Conservation (phyloP, 2,329 filamentous ascomycete species). For the Aotearoamyces nothofagi region DNA sequence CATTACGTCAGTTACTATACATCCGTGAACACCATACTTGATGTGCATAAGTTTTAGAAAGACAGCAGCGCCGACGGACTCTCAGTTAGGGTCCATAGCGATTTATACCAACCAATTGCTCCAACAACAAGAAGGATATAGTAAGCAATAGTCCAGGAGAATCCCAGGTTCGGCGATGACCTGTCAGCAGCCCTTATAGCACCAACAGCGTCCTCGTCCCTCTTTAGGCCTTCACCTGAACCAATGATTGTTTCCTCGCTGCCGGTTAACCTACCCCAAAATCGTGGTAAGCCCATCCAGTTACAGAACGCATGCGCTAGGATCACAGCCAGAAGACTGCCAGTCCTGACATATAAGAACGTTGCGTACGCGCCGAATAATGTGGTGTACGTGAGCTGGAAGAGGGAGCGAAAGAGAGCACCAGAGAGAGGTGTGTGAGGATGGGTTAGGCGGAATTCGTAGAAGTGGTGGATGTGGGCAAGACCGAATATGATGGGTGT, state of each 20-base stretch:
- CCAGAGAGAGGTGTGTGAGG: slow-evolving; percentile 48
- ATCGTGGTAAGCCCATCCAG: slow-evolving; percentile 70
- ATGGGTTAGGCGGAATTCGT: slow-evolving; percentile 77
- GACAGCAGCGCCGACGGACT: slow-evolving; percentile 33
- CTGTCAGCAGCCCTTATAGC: slow-evolving; percentile 11
- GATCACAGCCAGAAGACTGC: slow-evolving; percentile 62
- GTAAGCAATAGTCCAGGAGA: slow-evolving; percentile 61
- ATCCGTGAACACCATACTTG: no score
- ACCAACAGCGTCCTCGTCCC: slow-evolving; percentile 19
- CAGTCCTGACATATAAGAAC: slow-evolving; percentile 76
- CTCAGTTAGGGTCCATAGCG: slow-evolving; percentile 59
- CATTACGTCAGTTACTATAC: no score
- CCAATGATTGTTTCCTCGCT: slow-evolving; percentile 11
- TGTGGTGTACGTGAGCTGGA: slow-evolving; percentile 84
- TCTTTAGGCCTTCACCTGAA: slow-evolving; percentile 19
- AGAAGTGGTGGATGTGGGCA: slow-evolving; percentile 89
- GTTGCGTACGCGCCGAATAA: slow-evolving; percentile 88
- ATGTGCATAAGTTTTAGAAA: slow-evolving; percentile 13
- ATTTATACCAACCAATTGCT: slow-evolving; percentile 52
- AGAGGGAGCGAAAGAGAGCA: slow-evolving; percentile 54
- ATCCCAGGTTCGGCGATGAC: slow-evolving; percentile 22
- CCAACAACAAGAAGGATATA: slow-evolving; percentile 64
- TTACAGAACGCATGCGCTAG: slow-evolving; percentile 83
- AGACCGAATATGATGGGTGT: slow-evolving; percentile 85
- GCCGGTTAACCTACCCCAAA: slow-evolving; percentile 65